Base-by-base conservation (phyloP, 202 grass and related monocot genomes). In the Miscanthus sacchariflorus region DNA sequence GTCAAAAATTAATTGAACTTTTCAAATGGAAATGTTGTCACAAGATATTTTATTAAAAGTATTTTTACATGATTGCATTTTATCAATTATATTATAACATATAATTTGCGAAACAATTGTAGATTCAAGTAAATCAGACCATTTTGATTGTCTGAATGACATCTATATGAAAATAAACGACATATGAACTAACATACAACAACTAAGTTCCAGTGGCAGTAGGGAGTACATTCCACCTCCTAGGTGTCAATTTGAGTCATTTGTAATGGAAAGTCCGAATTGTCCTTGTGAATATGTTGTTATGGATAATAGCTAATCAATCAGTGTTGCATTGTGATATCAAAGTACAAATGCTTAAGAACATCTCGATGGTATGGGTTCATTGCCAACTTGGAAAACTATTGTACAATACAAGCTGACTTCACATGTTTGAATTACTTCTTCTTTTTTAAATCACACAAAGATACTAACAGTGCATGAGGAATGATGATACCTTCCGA, bases 401-500 rank as follows among this genome's bases (percentile, higher is more conserved):
- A 72, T 35, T 72, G 67, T 42, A 77, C 17, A 49, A 72, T 21
- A 18, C 50, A 83, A 64, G 36, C 56, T 50, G 56, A 17, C 27
- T 68, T 17, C 25, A 77, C 12, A 86, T 64, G 48, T 86, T 73
- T 61, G 18, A 63, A n/a, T 49, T 67, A 80, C 49, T 33, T 33
- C 30, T 33, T 33, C 2, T 33, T 33, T 33, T 33, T 33, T 33
- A 33, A 33, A 54, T 18, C 40, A 87, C 30, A 44, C 23, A 84
- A 44, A 2, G 54, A 21, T 45, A 88, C 4, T 64, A 80, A 74
- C 17, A 64, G 46, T 30, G 85, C 43, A 65, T 36, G 52, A 54
- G 27, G 38, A 63, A 77, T 77, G 64, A 1, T 11, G 67, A 81
- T 96, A 98, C 96, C 94, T 98, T 98, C 52, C 70, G 85, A 88